Percentiles rank a stretch among this genome's conserved stretches.
These are phyloP conservation scores for Chrysanthemum makinoi DNA, from an alignment of 129 eudicot species.

Conservation along the genomic window DNA sequence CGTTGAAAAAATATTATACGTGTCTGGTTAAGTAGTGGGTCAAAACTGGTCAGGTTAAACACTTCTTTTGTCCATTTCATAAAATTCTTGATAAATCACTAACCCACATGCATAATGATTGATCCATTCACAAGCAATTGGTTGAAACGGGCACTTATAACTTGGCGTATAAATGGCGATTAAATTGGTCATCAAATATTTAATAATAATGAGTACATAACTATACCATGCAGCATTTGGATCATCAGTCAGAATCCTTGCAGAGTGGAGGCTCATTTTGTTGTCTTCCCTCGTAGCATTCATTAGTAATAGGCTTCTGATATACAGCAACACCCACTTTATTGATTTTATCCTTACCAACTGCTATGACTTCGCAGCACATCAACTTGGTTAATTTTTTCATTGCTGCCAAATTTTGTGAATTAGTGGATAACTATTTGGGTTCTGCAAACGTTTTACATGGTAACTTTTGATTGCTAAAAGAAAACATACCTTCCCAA, in stretches of 20 bases:
- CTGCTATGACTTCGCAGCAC: slow-evolving; percentile 76
- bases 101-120: no score
- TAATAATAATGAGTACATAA: slow-evolving; percentile 10
- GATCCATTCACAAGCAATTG: no score
- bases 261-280: slow-evolving; percentile 74
- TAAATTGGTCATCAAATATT: background rate
- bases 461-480: background rate
- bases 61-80: no score
- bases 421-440: background rate
- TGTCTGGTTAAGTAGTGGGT: no score
- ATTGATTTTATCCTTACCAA: slow-evolving; percentile 66
- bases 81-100: no score
- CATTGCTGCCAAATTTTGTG: slow-evolving; percentile 56
- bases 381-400: slow-evolving; percentile 58
- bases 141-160: no score
- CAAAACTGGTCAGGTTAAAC: no score
- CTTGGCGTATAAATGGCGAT: no score
- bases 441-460: slow-evolving; percentile 5
- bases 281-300: slow-evolving; percentile 73
- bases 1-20: no score
- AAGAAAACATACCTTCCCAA: slow-evolving; percentile 58
- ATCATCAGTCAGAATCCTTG: slow-evolving; percentile 65
- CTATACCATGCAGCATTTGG: slow-evolving; percentile 81
- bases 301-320: slow-evolving; percentile 67
- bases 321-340: slow-evolving; percentile 74